Conservation (phyloP, 2,329 filamentous ascomycete genomes). For the Fonsecaea monophora region DNA sequence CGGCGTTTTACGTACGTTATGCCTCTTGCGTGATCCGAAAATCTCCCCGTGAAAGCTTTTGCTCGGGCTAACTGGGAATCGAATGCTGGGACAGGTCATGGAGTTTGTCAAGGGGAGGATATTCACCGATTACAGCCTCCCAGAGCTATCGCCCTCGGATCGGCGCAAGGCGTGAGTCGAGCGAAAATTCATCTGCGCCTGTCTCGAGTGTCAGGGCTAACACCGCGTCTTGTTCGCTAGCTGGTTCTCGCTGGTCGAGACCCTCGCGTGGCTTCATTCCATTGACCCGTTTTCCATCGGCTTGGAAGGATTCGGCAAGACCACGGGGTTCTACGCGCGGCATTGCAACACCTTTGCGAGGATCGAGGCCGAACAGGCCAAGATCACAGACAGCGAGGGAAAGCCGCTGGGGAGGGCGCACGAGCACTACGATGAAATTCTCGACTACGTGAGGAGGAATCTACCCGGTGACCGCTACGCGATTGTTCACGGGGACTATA, state of each 20-base stretch:
- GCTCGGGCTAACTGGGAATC: not conserved
- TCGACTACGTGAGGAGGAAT: conserved; percentile 71
- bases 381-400: conserved; percentile 71
- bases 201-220: not conserved
- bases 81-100: conserved; percentile 60
- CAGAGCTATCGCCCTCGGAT: conserved; percentile 68
- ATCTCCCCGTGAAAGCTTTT: not conserved
- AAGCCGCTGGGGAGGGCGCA: conserved; percentile 74
- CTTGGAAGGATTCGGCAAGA: conserved; percentile 70
- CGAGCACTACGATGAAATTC: conserved; percentile 66
- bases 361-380: conserved; percentile 75
- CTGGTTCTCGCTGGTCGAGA: conserved; percentile 46
- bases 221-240: not conserved
- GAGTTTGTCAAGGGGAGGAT: conserved; percentile 84
- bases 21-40: too few relatives aligned
- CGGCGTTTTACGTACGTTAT: conserved; percentile 74
- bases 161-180: conserved; percentile 66
- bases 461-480: conserved; percentile 74
- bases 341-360: conserved; percentile 77
- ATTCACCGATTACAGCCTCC: conserved; percentile 79
- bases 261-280: conserved; percentile 76
- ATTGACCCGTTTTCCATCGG: conserved; percentile 67
- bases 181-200: not conserved
- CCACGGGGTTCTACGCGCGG: conserved; percentile 75
- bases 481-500: conserved; percentile 86